These are phyloP conservation scores for Metarhizium robertsii DNA, from an alignment of 2,329 filamentous ascomycete genomes.

Conservation along the genomic window DNA sequence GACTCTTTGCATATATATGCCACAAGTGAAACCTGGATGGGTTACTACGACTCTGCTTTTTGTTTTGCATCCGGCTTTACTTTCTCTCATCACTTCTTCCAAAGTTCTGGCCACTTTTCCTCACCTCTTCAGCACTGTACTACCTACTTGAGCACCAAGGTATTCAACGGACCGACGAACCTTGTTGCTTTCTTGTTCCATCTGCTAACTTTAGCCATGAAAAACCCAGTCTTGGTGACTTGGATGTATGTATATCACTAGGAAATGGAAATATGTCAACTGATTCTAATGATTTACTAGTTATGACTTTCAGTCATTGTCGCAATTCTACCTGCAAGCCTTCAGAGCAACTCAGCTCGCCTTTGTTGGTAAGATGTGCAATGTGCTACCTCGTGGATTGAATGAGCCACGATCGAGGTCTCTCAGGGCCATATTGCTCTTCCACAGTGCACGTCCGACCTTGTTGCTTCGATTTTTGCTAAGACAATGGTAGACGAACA, in stretches of 20 bases:
- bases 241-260: not conserved
- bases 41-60: no score
- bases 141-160: not conserved
- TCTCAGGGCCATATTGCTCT: not conserved
- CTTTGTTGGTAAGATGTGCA: not conserved
- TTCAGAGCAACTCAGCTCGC: not conserved
- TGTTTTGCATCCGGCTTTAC: no score
- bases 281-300: not conserved
- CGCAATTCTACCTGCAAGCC: not conserved
- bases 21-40: no score
- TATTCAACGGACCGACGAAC: not conserved
- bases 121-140: not conserved
- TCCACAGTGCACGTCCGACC: not conserved
- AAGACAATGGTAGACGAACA: not conserved
- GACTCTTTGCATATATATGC: not conserved
- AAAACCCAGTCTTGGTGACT: not conserved
- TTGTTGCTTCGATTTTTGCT: not conserved
- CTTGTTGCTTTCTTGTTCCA: not conserved
- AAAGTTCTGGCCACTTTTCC: not conserved
- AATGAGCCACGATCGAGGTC: not conserved
- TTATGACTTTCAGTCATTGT: not conserved
- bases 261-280: not conserved
- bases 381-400: not conserved
- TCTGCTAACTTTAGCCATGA: not conserved
- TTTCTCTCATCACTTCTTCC: no score